A percentile compares a stretch with the other conserved stretches of the same genome.
Evolutionary conservation across 2,329 filamentous ascomycete genomes (phyloP).

Genomic region (Nemania sp.): DNA sequence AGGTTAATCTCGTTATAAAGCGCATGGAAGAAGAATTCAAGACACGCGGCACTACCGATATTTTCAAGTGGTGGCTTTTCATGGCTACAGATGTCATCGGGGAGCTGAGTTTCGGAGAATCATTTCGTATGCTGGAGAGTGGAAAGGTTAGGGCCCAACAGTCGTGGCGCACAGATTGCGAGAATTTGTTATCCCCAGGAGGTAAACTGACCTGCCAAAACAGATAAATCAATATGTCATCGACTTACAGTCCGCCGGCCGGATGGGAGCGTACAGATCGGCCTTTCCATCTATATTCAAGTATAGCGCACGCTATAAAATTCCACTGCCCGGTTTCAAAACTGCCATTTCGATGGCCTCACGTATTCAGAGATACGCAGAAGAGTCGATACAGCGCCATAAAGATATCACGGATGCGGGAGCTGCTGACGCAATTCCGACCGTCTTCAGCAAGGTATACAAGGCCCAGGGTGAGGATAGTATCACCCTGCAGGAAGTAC

Average conservation of each 20-base stretch:
- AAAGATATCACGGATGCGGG: slow-evolving; percentile 26
- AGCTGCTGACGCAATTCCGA: slow-evolving; percentile 34
- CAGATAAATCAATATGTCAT: slow-evolving; percentile 49
- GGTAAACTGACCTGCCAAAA: not conserved
- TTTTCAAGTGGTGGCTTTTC: slow-evolving; percentile 59
- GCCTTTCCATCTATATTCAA: slow-evolving; percentile 40
- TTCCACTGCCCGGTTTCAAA: slow-evolving; percentile 39
- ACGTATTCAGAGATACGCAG: slow-evolving; percentile 36
- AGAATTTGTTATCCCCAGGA: not conserved
- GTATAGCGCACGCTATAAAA: slow-evolving; percentile 20
- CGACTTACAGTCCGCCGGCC: slow-evolving; percentile 43
- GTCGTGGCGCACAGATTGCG: too few species aligned
- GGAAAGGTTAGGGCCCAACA: slow-evolving; percentile 46
- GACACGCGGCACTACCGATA: slow-evolving; percentile 46
- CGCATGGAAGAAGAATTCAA: slow-evolving; percentile 50
- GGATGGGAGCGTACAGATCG: slow-evolving; percentile 31
- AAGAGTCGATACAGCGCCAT: slow-evolving; percentile 34
- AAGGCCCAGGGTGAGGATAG: slow-evolving; percentile 39
- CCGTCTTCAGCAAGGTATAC: slow-evolving; percentile 46
- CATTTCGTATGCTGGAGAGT: slow-evolving; percentile 55
- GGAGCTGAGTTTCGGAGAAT: slow-evolving; percentile 58
- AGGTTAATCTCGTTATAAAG: slow-evolving; percentile 46
- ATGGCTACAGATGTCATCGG: slow-evolving; percentile 60
- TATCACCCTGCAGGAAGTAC: slow-evolving; percentile 26
- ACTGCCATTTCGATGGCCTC: slow-evolving; percentile 7